These are phyloP conservation scores for Trichoderma citrinoviride DNA, from an alignment of 2,329 filamentous ascomycete species.

Conservation along the genomic window DNA sequence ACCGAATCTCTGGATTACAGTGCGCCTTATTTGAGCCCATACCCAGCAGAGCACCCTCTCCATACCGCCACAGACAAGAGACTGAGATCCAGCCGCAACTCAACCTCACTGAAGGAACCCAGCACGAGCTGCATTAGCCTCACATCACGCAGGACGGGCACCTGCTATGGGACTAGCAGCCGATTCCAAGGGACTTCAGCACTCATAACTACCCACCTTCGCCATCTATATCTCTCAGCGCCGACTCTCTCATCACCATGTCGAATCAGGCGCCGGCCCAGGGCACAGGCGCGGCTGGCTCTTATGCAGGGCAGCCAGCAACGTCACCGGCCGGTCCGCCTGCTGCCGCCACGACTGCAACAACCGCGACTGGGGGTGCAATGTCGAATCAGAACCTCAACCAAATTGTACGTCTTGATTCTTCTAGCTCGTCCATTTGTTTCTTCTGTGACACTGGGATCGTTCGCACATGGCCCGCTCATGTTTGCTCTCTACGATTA, in stretches of 20 bases:
- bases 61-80: not conserved
- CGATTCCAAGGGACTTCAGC: not conserved
- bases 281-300: conserved; percentile 32
- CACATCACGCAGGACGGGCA: not conserved
- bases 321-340: conserved; percentile 35
- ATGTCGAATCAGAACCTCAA: conserved; percentile 90
- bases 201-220: not conserved
- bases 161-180: not conserved
- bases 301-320: conserved; percentile 34
- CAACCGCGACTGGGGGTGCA: conserved; percentile 32
- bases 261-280: conserved; percentile 35
- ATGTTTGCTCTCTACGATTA: not conserved
- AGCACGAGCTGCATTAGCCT: not conserved
- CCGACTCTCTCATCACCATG: conserved; percentile 28
- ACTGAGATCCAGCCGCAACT: not conserved
- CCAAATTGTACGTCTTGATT: conserved; percentile 72
- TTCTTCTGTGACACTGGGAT: not conserved
- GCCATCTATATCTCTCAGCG: not conserved
- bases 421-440: not conserved
- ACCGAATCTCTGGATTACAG: not conserved
- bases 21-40: too few species aligned
- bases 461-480: not conserved
- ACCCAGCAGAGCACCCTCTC: not conserved
- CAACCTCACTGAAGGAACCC: not conserved
- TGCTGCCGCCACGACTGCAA: conserved; percentile 33